phyloP scores from a whole-genome alignment of 2,329 filamentous ascomycete species.

The Rutstroemia sp. region DNA sequence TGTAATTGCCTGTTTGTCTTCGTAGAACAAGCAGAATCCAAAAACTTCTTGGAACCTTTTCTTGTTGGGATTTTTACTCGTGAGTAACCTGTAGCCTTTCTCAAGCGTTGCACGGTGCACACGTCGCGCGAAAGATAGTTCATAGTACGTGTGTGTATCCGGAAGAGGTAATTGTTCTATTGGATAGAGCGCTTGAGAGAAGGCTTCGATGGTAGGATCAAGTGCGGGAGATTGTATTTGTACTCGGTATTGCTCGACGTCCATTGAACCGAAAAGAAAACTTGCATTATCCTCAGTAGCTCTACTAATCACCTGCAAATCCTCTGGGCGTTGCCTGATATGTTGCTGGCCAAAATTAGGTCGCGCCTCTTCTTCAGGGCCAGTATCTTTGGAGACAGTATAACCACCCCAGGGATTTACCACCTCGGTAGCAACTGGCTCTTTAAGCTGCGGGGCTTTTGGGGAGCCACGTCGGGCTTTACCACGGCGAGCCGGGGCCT shows the following conservation, averaged over 20 bases:
- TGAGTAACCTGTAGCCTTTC: conserved; percentile 50
- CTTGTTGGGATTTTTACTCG: conserved; percentile 40
- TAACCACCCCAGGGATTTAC: conserved; percentile 18
- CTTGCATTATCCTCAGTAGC: conserved; percentile 46
- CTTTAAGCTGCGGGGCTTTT: neutral
- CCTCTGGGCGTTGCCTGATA: conserved; percentile 11
- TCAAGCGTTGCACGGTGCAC: conserved; percentile 62
- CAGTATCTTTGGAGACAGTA: conserved; percentile 19
- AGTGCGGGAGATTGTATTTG: conserved; percentile 24
- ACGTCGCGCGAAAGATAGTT: conserved; percentile 62
- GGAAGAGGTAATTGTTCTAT: conserved; percentile 36
- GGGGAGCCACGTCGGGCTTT: conserved; percentile 6
- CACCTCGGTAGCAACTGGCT: neutral
- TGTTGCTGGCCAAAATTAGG: conserved; percentile 10
- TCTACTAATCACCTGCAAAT: conserved; percentile 44
- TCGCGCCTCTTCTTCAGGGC: conserved; percentile 14
- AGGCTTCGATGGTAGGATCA: conserved; percentile 26
- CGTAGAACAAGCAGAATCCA: conserved; percentile 60
- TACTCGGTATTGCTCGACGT: conserved; percentile 23
- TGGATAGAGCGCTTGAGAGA: conserved; percentile 21
- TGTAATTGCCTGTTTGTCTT: conserved; percentile 41
- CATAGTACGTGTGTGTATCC: conserved; percentile 52
- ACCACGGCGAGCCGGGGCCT: neutral
- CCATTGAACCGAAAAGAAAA: conserved; percentile 38
- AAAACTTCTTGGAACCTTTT: conserved; percentile 51